These are phyloP conservation scores for Malus hybrid DNA, from an alignment of 331 rosid species.

Conservation along the genomic window DNA sequence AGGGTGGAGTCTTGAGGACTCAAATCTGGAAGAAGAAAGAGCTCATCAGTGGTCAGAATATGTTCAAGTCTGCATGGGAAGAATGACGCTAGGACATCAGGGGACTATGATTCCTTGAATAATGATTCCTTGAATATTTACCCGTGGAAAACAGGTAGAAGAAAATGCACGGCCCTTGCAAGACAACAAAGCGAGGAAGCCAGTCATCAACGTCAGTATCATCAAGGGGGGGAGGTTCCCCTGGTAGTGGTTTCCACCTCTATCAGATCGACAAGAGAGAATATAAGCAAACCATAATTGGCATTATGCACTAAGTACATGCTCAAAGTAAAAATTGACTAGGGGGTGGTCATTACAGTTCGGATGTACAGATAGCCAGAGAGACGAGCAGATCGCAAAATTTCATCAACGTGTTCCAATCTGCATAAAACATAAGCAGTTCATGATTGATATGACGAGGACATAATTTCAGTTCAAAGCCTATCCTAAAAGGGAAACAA, in stretches of 20 bases:
- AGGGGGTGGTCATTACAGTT: conserved; percentile 47
- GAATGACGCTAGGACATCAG: background rate
- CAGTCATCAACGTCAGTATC: conserved; percentile 84
- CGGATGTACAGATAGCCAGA: conserved; percentile 84
- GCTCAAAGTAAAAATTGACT: conserved; percentile 4
- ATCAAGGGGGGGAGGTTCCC: conserved; percentile 90
- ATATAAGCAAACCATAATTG: conserved; percentile 6
- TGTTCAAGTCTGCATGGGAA: background rate
- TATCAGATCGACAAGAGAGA: conserved; percentile 5
- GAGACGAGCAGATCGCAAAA: conserved; percentile 87
- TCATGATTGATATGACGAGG: background rate
- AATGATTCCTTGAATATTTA: conserved; percentile 4
- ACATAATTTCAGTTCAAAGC: background rate
- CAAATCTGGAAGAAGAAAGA: conserved; percentile 53
- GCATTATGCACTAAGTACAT: background rate
- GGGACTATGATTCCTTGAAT: background rate
- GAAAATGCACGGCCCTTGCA: conserved; percentile 77
- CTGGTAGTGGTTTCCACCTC: conserved; percentile 94
- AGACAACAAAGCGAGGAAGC: conserved; percentile 95
- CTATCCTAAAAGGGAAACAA: background rate
- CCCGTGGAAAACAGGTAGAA: conserved; percentile 75
- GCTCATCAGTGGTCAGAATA: conserved; percentile 23
- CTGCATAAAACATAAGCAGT: conserved; percentile 33
- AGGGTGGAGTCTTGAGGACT: conserved; percentile 95
- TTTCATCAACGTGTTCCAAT: conserved; percentile 82